Evolutionary conservation across 495 filamentous ascomycete species (phyloP).

Genomic region (Penicillium pancosmium): DNA sequence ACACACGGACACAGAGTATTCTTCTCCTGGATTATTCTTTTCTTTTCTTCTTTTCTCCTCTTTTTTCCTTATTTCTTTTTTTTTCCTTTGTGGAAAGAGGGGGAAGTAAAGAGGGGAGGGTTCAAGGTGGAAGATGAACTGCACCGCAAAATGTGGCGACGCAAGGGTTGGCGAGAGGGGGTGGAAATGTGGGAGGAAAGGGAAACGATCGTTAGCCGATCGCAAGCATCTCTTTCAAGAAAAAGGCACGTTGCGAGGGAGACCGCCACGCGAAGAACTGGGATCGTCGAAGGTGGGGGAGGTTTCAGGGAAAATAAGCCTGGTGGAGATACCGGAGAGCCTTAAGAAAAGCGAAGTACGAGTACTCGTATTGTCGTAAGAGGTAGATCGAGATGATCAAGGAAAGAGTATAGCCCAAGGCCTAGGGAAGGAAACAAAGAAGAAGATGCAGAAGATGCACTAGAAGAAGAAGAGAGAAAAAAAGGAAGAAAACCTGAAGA

Average conservation of each 20-base stretch:
- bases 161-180: slow-evolving; percentile 23
- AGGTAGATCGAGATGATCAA: not conserved
- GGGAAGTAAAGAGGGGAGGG: slow-evolving; percentile 1
- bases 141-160: slow-evolving; percentile 15
- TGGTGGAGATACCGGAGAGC: not conserved
- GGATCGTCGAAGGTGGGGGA: slow-evolving; percentile 20
- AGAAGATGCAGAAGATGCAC: not conserved
- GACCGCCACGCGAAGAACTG: slow-evolving; percentile 16
- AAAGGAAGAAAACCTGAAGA: not conserved
- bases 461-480: slow-evolving; percentile 5
- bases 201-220: slow-evolving; percentile 28
- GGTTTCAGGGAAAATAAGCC: slow-evolving; percentile 6
- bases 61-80: not conserved
- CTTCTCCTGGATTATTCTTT: not conserved
- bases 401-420: not conserved
- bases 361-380: too few relatives aligned
- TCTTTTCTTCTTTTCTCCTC: not conserved
- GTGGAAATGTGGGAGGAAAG: slow-evolving; percentile 19
- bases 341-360: not conserved
- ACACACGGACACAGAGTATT: not conserved
- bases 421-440: not conserved
- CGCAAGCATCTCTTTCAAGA: slow-evolving; percentile 23
- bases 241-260: slow-evolving; percentile 13
- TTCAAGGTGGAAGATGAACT: slow-evolving; percentile 17
- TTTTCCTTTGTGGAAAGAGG: slow-evolving; percentile 6